Evolutionary conservation across 2,329 filamentous ascomycete genomes (phyloP), one percentile per base, ranked within the genome.

Genomic region (Pseudocercospora musae): DNA sequence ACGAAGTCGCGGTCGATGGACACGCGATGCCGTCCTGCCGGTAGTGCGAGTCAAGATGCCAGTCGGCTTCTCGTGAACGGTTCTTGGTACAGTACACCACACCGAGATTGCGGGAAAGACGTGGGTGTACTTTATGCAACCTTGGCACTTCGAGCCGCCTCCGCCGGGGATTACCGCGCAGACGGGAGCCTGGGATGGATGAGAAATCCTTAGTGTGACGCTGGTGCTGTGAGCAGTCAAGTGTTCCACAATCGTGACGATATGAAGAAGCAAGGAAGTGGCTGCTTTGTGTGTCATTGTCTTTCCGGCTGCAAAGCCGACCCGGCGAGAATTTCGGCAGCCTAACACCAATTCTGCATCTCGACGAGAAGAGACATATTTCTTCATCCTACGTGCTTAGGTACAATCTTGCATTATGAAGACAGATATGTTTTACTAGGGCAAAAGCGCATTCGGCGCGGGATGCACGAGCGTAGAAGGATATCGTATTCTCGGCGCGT

Each of bases 21-120:
- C 46, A 63, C 23, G 58, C 62, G 62, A n/a, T 49, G 29, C 57
- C 48, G 48, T 21, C 48, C 63, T 62, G 63, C 63, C 63, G 63
- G 63, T 55, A 65, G 58, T 63, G 60, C 42, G 58, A 62, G 58
- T 61, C 63, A 63, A 48, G 31, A 63, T 66, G 58, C 60, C 58
- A 59, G 60, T 37, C 46, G 58, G 53, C 37, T 54, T 18, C 20
- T 37, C 29, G 50, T 37, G 29, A 54, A 54, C 27, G 50, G 29
- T 54, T 37, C 50, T 54, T 54, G 29, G 50, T n/a, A n/a, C n/a
- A n/a, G n/a, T n/a, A 49, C 33, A 57, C 59, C 49, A 49, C 62
- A 50, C 62, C 57, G 57, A 59, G 52, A 63, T 58, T 53, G 62
- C 46, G 58, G 62, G 62, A 59, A 57, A 37, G 21, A 20, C 25